phyloP scores from a whole-genome alignment of 169 alveolate genomes.

The Plasmodium coatneyi region DNA sequence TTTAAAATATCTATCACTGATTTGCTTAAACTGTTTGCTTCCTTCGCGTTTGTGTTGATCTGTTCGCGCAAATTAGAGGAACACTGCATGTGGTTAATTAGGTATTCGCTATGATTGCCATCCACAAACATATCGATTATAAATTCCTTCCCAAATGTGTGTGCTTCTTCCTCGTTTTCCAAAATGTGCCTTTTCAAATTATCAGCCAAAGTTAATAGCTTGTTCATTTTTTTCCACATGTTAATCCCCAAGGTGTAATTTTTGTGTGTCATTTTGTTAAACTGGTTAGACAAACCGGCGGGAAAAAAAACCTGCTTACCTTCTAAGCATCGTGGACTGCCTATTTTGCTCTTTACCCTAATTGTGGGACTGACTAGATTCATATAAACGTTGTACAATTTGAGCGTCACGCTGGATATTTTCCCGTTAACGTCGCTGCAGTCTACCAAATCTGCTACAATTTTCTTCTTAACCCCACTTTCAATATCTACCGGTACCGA shows the following conservation, averaged over 20 bases:
- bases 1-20: not conserved
- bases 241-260: not conserved
- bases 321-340: not conserved
- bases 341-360: not conserved
- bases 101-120: conserved; percentile 24
- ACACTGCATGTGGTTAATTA: conserved; percentile 18
- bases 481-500: not conserved
- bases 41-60: not conserved
- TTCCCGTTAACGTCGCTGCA: conserved; percentile 3
- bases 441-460: conserved; percentile 23
- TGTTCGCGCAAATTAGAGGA: conserved; percentile 11
- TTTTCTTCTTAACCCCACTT: not conserved
- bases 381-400: not conserved
- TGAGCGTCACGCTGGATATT: conserved; percentile 23
- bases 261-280: conserved; percentile 5
- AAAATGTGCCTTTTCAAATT: conserved; percentile 7
- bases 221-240: conserved; percentile 18
- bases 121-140: conserved; percentile 52
- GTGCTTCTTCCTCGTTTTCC: conserved; percentile 7
- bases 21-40: not conserved
- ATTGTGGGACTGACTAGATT: not conserved
- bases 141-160: conserved; percentile 14
- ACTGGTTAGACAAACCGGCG: not conserved
- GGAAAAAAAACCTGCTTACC: not conserved
- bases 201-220: not conserved